A percentile compares a stretch with the other conserved stretches of the same genome.
Evolutionary conservation across 2,329 filamentous ascomycete species (phyloP).

Genomic region (Metarhizium guizhouense): DNA sequence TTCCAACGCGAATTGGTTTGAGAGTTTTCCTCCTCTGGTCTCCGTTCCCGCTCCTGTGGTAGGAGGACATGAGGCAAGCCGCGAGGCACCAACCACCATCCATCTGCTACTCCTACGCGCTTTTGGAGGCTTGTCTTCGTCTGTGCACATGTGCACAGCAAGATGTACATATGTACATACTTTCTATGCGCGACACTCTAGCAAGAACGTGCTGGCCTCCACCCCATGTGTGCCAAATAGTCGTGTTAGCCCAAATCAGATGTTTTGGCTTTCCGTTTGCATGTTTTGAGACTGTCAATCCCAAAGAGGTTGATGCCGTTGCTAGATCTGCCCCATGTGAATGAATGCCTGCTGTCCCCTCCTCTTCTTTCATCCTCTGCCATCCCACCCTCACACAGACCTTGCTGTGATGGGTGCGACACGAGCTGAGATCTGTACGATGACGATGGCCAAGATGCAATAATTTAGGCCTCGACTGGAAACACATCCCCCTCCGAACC

Average conservation of each 20-base stretch:
- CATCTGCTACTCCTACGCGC: not conserved
- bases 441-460: not conserved
- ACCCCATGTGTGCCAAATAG: not conserved
- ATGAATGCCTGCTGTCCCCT: not conserved
- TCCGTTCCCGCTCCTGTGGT: not conserved
- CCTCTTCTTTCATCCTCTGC: not conserved
- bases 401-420: not conserved
- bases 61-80: not conserved
- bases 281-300: not conserved
- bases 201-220: not conserved
- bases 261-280: not conserved
- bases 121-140: not conserved
- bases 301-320: not conserved
- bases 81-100: not conserved
- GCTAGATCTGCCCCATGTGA: not conserved
- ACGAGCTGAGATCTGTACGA: not conserved
- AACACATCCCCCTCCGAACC: not conserved
- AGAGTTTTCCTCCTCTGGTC: not conserved
- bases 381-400: not conserved
- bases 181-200: not conserved
- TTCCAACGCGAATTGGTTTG: not conserved
- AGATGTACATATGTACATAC: not conserved
- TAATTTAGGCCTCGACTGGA: not conserved
- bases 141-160: not conserved
- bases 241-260: not conserved